Base-by-base conservation (phyloP, 768 basidiomycete species). In the Kwoniella pini region DNA sequence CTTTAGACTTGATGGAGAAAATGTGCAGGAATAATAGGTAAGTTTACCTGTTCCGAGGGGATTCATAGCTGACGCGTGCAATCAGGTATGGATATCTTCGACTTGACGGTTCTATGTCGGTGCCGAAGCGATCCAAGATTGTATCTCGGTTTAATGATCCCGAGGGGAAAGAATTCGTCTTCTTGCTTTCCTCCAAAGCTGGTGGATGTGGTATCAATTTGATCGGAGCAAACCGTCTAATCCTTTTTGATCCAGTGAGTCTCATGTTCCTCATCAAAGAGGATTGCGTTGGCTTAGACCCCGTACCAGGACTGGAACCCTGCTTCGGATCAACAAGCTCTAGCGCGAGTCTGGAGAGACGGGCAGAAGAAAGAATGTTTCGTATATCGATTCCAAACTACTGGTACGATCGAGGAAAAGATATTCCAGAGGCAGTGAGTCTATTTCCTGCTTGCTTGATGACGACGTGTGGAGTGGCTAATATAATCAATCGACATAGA, bases 341-440 rank as follows among this genome's bases (percentile, higher is more conserved):
- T 99, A 4, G 95, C 95, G 43, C 91, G 95, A 76, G 95, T 99
- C 9, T 99, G 95, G 95, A 89, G 95, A 80, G 95, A 99, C 73
- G 95, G 95, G 0, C 95, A 98, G 79, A 99, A 96, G 85, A 98
- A 98, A 85, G 94, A 96, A 80, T 99, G 95, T 93, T 99, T 99
- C 68, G 95, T 98, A 3, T 99, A 98, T 77, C 90, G 95, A 22
- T 99, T 98, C 79, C 94, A 97, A 67, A 88, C 91, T 4, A 92
- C 93, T 0, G 95, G 94, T 1, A 96, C 94, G 0, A 96, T 98
- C 62, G 94, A 98, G 79, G 95, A 98, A 80, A 98, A 97, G 82
- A 96, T 98, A 65, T 98, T 97, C 79, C 96, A 99, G 77, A 84
- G 96, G 45, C 96, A 99, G 79, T 92, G 89, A 13, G 75, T 63